Percentiles rank a stretch among this genome's conserved stretches.
Evolutionary conservation across 1,284 basidiomycete genomes (phyloP).

Genomic region (Kwoniella shivajii): DNA sequence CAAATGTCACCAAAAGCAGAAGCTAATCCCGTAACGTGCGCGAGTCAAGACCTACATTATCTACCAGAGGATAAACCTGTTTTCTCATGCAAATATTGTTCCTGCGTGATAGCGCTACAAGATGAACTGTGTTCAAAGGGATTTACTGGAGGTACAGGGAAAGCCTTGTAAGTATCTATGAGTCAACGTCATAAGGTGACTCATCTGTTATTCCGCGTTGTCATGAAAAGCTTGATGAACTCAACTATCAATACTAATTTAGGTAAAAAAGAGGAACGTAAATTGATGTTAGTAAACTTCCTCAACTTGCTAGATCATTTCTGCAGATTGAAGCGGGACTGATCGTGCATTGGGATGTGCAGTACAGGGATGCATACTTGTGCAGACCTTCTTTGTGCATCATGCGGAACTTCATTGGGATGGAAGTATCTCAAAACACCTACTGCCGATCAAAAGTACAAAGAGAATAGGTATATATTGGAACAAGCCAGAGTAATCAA

Average conservation of each 20-base stretch:
- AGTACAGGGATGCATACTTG: slow-evolving; percentile 54
- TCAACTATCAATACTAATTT: slow-evolving; percentile 53
- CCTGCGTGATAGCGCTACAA: slow-evolving; percentile 46
- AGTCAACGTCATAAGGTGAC: not conserved
- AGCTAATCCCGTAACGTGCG: slow-evolving; percentile 8
- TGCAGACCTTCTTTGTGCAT: slow-evolving; percentile 48
- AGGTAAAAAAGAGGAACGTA: slow-evolving; percentile 48
- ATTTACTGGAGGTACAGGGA: slow-evolving; percentile 51
- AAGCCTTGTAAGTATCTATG: slow-evolving; percentile 45
- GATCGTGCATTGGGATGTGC: not conserved
- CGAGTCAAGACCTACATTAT: slow-evolving; percentile 38
- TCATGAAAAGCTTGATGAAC: slow-evolving; percentile 46
- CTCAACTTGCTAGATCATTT: not conserved
- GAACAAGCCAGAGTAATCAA: slow-evolving; percentile 56
- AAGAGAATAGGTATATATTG: slow-evolving; percentile 54
- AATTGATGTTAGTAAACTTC: slow-evolving; percentile 39
- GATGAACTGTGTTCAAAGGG: slow-evolving; percentile 53
- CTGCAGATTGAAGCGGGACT: not conserved
- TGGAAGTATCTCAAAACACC: slow-evolving; percentile 54
- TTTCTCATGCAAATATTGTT: slow-evolving; percentile 49
- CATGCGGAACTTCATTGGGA: slow-evolving; percentile 44
- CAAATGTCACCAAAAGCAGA: no score
- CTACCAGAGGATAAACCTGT: slow-evolving; percentile 43
- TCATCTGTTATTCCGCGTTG: not conserved
- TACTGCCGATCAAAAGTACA: slow-evolving; percentile 51